These are phyloP conservation scores for Vigna angularis DNA, from an alignment of 306 rosid species.

Conservation along the genomic window DNA sequence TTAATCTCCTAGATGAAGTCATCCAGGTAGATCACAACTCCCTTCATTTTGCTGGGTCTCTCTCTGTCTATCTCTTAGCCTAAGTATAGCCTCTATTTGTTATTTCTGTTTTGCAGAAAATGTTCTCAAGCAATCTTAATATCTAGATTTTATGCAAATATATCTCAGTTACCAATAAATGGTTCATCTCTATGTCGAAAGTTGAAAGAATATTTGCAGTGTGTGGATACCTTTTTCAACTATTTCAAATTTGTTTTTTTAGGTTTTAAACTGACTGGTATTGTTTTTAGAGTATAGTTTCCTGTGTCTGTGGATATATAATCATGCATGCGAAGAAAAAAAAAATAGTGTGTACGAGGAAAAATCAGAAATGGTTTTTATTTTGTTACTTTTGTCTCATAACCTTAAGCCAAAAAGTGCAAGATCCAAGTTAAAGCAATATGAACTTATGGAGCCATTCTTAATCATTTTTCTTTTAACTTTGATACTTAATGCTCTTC, in stretches of 20 bases:
- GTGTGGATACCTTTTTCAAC: background rate
- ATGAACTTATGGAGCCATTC: background rate
- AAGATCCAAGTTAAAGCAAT: background rate
- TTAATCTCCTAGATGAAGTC: conserved; percentile 67
- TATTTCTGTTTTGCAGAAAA: background rate
- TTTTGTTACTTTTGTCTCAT: too few species aligned
- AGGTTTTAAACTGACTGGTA: background rate
- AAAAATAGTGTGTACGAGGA: too few species aligned
- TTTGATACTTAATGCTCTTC: background rate
- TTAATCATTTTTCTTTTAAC: background rate
- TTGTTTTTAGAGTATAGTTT: background rate
- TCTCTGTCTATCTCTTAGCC: background rate
- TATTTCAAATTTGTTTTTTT: background rate
- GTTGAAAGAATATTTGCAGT: background rate
- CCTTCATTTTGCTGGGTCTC: background rate
- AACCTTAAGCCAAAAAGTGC: background rate
- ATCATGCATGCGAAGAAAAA: background rate
- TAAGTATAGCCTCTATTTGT: background rate
- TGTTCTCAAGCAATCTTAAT: background rate
- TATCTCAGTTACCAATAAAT: background rate
- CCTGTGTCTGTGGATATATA: background rate
- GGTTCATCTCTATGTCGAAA: background rate
- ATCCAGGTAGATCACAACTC: conserved; percentile 53
- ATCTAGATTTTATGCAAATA: background rate
- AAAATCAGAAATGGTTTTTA: too few species aligned